Conservation (phyloP, 2,329 filamentous ascomycete species). For the Thelonectria olida region DNA sequence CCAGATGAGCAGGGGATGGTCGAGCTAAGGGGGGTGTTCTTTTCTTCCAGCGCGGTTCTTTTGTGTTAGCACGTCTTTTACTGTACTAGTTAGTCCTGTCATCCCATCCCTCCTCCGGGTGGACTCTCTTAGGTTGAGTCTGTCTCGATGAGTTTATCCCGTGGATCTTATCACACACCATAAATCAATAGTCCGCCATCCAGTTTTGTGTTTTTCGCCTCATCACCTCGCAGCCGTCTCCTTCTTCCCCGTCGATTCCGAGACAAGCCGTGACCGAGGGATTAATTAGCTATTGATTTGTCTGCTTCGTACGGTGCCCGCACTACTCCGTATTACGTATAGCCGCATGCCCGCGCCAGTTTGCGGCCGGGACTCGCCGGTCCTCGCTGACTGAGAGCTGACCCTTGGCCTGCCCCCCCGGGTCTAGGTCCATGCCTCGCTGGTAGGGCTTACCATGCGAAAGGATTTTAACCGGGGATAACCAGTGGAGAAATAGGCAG, state of each 20-base stretch:
- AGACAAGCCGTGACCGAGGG: conserved; percentile 1
- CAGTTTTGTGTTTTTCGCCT: not conserved
- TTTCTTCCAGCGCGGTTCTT: not conserved
- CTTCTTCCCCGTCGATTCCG: not conserved
- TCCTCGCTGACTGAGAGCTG: not conserved
- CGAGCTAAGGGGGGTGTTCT: conserved; percentile 41
- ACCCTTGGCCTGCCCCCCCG: not conserved
- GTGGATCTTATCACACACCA: not conserved
- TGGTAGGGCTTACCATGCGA: not conserved
- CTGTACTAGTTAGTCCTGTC: not conserved
- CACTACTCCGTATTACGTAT: not conserved
- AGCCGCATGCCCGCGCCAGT: not conserved
- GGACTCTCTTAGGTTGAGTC: not conserved
- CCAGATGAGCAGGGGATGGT: conserved; percentile 81
- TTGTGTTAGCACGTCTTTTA: conserved; percentile 7
- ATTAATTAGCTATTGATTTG: not conserved
- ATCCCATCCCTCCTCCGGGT: too few species aligned
- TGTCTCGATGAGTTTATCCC: not conserved
- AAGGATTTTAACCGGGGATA: not conserved
- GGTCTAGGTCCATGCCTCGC: not conserved
- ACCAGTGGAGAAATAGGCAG: not conserved
- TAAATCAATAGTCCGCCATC: not conserved
- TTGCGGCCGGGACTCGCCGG: not conserved
- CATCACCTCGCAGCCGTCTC: not conserved
- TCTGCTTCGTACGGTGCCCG: not conserved